Evolutionary conservation across 2,329 filamentous ascomycete species (phyloP), one percentile per base, ranked within the genome.

Genomic region (Ascochyta viciae-villosae): DNA sequence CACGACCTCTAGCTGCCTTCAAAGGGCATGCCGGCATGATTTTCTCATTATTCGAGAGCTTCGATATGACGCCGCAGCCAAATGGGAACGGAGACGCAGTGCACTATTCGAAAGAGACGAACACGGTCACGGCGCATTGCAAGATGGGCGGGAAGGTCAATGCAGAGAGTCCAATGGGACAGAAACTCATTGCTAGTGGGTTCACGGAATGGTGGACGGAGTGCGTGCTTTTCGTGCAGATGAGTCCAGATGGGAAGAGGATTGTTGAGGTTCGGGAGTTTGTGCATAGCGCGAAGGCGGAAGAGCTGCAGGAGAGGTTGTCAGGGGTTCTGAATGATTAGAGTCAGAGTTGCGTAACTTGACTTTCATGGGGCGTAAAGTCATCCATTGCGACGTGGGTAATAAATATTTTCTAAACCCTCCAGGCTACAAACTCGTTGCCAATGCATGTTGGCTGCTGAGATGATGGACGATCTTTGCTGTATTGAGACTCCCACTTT

Each of bases 1-100:
- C 67, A 5, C 74, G 76, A 24, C 62, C 74, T 52, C 69, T 70
- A 41, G 69, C 71, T 1, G 65, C 72, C 1, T 81, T 81, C 47
- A 68, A 71, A 16, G 60, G 66, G 10, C 77, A 80, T 63, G 77
- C 79, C 1, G 61, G 61, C 1, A 71, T 72, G 35, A 75, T 81
- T 29, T 80, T 80, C 57, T 73, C 69, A 6, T 56, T 80, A 13
- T 81, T 82, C 60, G 66, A 71, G 29, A 59, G 62, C 8, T 81
- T 81, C 58, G 58, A 64, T 8, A 78, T 81, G 75, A 58, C 73
- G 5, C 76, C 78, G 0, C 67, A 72, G 44, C 58, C 62, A 2
- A 66, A 77, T 22, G 67, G 69, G 50, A 72, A 76, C 31, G 74
- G 76, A 39, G 59, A 58, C 13, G 62, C 54, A 2, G 55, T 72